Evolutionary conservation across 768 basidiomycete genomes (phyloP).

Genomic region (Boletus rex-veris): DNA sequence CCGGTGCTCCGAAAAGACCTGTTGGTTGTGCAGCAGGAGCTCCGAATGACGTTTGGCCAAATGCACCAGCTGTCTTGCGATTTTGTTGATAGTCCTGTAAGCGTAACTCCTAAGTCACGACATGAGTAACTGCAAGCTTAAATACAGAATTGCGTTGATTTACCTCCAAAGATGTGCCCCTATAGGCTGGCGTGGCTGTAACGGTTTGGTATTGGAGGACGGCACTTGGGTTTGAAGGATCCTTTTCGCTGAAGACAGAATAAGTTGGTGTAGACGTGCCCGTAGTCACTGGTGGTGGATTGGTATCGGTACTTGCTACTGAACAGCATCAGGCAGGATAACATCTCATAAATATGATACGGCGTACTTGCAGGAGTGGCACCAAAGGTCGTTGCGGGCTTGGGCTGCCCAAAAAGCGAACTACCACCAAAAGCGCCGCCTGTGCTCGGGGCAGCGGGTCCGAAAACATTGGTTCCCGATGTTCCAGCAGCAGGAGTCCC

Average conservation of each 20-base stretch:
- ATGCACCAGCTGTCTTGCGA: conserved; percentile 66
- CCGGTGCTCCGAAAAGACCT: conserved; percentile 25
- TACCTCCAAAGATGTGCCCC: conserved; percentile 76
- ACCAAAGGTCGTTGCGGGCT: conserved; percentile 44
- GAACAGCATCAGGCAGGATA: conserved; percentile 10
- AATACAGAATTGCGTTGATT: conserved; percentile 13
- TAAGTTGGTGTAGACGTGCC: conserved; percentile 71
- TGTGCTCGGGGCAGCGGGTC: conserved; percentile 29
- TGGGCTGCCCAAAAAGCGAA: conserved; percentile 58
- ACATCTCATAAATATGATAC: not conserved
- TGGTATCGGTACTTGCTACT: conserved; percentile 34
- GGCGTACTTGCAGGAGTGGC: conserved; percentile 33
- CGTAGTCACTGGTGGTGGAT: conserved; percentile 55
- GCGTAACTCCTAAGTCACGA: conserved; percentile 57
- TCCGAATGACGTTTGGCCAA: conserved; percentile 44
- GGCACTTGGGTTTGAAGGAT: conserved; percentile 40
- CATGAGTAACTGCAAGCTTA: not conserved
- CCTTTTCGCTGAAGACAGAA: conserved; percentile 60
- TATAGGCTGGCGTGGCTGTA: conserved; percentile 73
- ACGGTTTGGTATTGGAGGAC: conserved; percentile 79
- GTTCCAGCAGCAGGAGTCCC: conserved; percentile 28
- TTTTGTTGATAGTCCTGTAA: conserved; percentile 73
- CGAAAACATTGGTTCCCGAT: conserved; percentile 35
- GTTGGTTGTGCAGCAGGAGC: conserved; percentile 26
- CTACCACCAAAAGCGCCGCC: conserved; percentile 43